A percentile compares a stretch with the other conserved stretches of the same genome.
These are phyloP conservation scores for Rhizophora mangle DNA, from an alignment of 345 rosid genomes.

Conservation along the genomic window DNA sequence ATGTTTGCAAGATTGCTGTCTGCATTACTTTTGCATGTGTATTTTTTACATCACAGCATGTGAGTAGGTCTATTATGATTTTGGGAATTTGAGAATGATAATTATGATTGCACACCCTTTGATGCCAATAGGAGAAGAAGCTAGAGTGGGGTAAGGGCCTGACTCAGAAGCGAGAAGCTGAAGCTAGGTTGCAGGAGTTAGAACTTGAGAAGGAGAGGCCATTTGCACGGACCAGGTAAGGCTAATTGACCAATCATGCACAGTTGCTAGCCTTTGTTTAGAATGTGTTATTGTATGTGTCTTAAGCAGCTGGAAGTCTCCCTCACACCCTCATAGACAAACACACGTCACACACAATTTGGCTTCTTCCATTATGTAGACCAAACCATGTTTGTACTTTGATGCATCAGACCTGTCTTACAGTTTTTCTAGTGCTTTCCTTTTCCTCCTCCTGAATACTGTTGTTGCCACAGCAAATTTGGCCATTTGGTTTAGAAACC, in stretches of 20 bases:
- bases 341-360: too few relatives aligned
- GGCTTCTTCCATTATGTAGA: too few relatives aligned
- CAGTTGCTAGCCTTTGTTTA: not conserved
- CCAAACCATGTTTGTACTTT: too few relatives aligned
- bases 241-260: not conserved
- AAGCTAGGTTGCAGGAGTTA: slow-evolving; percentile 62
- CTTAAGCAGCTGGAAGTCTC: not conserved
- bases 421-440: too few relatives aligned
- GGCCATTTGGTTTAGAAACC: too few relatives aligned
- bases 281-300: not conserved
- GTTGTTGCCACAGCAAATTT: too few relatives aligned
- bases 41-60: not conserved
- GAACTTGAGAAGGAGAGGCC: slow-evolving; percentile 87
- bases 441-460: too few relatives aligned
- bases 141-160: slow-evolving; percentile 99
- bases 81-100: not conserved
- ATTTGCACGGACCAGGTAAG: slow-evolving; percentile 84
- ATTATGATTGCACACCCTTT: not conserved
- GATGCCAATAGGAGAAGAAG: slow-evolving; percentile 54
- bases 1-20: not conserved
- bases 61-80: not conserved
- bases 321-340: too few relatives aligned
- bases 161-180: slow-evolving; percentile 89
- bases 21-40: not conserved
- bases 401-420: too few relatives aligned